Evolutionary conservation across 2,329 filamentous ascomycete genomes (phyloP).

Genomic region (Thelonectria discophora): DNA sequence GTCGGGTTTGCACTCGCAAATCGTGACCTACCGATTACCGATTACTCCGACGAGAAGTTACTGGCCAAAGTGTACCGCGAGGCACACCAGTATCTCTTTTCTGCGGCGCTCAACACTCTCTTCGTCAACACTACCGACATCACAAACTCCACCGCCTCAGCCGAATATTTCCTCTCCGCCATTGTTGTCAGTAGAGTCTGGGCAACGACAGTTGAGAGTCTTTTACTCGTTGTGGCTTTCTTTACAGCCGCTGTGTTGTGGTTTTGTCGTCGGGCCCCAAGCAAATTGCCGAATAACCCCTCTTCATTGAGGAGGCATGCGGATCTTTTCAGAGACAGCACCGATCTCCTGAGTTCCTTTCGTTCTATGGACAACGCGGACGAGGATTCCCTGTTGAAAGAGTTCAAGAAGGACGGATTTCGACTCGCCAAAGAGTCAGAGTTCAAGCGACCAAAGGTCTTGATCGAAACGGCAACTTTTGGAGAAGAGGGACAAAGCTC

Average conservation of each 20-base stretch:
- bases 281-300: conserved; percentile 38
- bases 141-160: not conserved
- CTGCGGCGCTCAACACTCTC: conserved; percentile 32
- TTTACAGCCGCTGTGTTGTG: conserved; percentile 32
- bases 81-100: conserved; percentile 47
- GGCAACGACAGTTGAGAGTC: conserved; percentile 42
- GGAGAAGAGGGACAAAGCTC: not conserved
- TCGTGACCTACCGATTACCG: not conserved
- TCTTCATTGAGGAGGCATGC: conserved; percentile 37
- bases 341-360: conserved; percentile 15
- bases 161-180: conserved; percentile 36
- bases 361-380: conserved; percentile 18
- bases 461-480: not conserved
- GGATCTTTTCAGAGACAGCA: conserved; percentile 34
- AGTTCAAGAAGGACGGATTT: conserved; percentile 29
- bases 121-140: conserved; percentile 29
- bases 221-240: conserved; percentile 38
- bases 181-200: conserved; percentile 47
- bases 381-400: conserved; percentile 16
- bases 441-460: not conserved
- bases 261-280: conserved; percentile 9
- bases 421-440: conserved; percentile 11
- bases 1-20: conserved; percentile 46
- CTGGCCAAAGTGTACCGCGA: conserved; percentile 32
- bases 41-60: conserved; percentile 18